phyloP scores from a whole-genome alignment of 2,329 filamentous ascomycete genomes.

The Celoporthe dispersa region DNA sequence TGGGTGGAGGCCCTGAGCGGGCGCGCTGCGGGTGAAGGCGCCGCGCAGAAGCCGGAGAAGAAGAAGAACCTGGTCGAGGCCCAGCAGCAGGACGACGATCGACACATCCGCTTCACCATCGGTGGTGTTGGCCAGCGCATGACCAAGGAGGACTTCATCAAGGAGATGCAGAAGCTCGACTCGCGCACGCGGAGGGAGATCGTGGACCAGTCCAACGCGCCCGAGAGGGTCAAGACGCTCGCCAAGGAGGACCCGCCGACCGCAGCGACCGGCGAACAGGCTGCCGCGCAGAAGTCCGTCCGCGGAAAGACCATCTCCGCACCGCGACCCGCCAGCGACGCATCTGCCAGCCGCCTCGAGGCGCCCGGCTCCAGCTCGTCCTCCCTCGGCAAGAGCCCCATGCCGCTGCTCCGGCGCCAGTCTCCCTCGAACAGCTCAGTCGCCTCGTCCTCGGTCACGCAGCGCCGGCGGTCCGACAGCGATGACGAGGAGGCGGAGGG shows the following conservation, averaged over 20 bases:
- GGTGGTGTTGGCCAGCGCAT: conserved; percentile 73
- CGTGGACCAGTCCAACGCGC: conserved; percentile 55
- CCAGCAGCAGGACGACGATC: conserved; percentile 68
- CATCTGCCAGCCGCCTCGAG: not conserved
- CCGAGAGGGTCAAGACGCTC: conserved; percentile 52
- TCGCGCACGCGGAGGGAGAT: conserved; percentile 63
- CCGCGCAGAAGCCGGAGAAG: conserved; percentile 39
- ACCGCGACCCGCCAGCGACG: conserved; percentile 15
- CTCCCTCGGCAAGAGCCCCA: conserved; percentile 14
- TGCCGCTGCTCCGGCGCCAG: conserved; percentile 14
- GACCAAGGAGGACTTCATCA: conserved; percentile 80
- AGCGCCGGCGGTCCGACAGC: conserved; percentile 15
- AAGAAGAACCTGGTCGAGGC: conserved; percentile 48
- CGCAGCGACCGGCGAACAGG: not conserved
- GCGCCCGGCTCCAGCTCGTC: conserved; percentile 20
- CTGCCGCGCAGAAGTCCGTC: conserved; percentile 14
- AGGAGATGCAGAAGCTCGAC: conserved; percentile 74
- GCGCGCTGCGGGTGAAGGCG: conserved; percentile 39
- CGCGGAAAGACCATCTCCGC: conserved; percentile 26
- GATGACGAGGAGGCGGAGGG: conserved; percentile 23
- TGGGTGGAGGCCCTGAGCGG: conserved; percentile 19
- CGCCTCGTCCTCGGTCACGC: conserved; percentile 15
- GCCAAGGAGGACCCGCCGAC: conserved; percentile 47
- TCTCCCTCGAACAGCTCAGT: conserved; percentile 14
- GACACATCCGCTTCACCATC: conserved; percentile 76